phyloP scores from a whole-genome alignment of 192 early-diverging fungal species.

The Backusella westeae region DNA sequence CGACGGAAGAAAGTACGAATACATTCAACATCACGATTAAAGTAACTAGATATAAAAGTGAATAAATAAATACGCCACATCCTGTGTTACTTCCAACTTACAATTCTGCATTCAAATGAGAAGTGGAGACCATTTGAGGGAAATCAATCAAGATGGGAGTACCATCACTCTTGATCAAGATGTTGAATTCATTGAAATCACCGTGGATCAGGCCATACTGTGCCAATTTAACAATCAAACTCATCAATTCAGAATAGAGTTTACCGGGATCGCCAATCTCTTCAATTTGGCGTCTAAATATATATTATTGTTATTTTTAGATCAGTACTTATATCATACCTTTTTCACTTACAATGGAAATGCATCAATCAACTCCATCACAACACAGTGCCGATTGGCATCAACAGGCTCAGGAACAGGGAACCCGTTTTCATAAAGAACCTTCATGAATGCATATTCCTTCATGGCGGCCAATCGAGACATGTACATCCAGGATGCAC shows the following conservation, averaged over 20 bases:
- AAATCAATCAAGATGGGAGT: slow-evolving; percentile 96
- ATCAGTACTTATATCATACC: no score
- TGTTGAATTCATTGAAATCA: slow-evolving; percentile 99
- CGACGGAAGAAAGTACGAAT: slow-evolving; percentile 91
- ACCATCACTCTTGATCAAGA: slow-evolving; percentile 81
- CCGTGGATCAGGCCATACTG: slow-evolving; percentile 96
- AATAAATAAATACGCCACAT: neutral
- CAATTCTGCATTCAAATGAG: slow-evolving; percentile 92
- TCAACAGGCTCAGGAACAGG: slow-evolving; percentile 95
- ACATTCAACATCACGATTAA: slow-evolving; percentile 99
- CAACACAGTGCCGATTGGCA: slow-evolving; percentile 91
- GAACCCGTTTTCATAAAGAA: slow-evolving; percentile 91
- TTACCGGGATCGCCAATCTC: slow-evolving; percentile 87
- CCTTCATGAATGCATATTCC: slow-evolving; percentile 99
- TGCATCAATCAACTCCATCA: slow-evolving; percentile 95
- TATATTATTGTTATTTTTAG: no score
- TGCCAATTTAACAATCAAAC: slow-evolving; percentile 93
- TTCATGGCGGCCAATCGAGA: slow-evolving; percentile 97
- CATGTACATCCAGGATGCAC: slow-evolving; percentile 99
- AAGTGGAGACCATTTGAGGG: slow-evolving; percentile 99
- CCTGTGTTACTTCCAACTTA: slow-evolving; percentile 18
- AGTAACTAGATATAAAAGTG: slow-evolving; percentile 59
- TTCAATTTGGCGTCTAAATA: slow-evolving; percentile 72
- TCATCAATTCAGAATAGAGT: slow-evolving; percentile 93
- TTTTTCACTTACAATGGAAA: slow-evolving; percentile 67